These are phyloP conservation scores for Fraxinus sp. DNA, from an alignment of 305 asterid species.

Conservation along the genomic window DNA sequence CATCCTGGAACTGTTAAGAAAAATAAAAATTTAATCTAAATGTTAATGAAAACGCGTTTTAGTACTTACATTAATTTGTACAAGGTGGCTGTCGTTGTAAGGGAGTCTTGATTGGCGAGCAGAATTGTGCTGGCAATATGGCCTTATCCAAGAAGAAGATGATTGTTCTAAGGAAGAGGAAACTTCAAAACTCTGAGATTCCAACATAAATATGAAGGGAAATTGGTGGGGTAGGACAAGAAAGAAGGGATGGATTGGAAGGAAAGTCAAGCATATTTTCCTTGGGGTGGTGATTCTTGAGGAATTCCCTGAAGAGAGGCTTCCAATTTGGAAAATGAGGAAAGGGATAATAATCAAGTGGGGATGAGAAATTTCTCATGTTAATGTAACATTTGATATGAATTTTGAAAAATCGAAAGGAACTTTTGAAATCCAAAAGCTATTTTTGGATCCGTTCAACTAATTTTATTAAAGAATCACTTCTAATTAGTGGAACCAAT, in stretches of 20 bases:
- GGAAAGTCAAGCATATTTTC: neutral
- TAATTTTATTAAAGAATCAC: too few species aligned
- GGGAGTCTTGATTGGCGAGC: neutral
- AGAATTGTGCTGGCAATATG: neutral
- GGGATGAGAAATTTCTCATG: neutral
- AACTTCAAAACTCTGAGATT: neutral
- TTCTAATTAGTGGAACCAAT: neutral
- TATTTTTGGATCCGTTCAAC: neutral
- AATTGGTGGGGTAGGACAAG: neutral
- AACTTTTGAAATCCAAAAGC: too few species aligned
- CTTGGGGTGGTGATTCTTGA: neutral
- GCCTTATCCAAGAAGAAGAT: constrained; percentile 5
- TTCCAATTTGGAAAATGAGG: neutral
- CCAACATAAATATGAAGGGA: neutral
- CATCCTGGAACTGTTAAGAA: neutral
- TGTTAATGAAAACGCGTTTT: neutral
- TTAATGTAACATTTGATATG: neutral
- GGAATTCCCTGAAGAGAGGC: neutral
- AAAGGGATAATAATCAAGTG: neutral
- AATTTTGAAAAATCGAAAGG: neutral
- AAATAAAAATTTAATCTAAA: neutral
- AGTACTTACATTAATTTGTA: neutral
- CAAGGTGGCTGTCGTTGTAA: neutral
- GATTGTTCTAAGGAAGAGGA: neutral
- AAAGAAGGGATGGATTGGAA: neutral